Conservation (phyloP, 2,329 filamentous ascomycete genomes). For the Decorospora gaudefroyi region DNA sequence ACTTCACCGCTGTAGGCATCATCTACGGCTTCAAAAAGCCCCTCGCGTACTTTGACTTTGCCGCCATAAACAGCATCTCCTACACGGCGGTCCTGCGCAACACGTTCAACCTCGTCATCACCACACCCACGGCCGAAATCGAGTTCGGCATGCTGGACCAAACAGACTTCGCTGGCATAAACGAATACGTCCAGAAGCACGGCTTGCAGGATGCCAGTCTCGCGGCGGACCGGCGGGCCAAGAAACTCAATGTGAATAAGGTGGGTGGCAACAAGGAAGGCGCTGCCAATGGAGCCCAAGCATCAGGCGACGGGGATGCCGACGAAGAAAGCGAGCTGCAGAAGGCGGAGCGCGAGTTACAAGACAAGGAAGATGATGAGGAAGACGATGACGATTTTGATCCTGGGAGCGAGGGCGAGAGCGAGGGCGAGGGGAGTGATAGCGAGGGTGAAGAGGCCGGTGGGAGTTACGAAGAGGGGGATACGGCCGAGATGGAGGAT, state of each 20-base stretch:
- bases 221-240: slow-evolving; percentile 63
- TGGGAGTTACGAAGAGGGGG: slow-evolving; percentile 41
- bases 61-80: slow-evolving; percentile 61
- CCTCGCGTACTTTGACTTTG: slow-evolving; percentile 64
- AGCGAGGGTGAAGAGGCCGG: slow-evolving; percentile 43
- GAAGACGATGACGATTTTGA: slow-evolving; percentile 52
- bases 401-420: slow-evolving; percentile 49
- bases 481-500: slow-evolving; percentile 23
- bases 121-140: slow-evolving; percentile 58
- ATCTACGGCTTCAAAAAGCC: slow-evolving; percentile 70
- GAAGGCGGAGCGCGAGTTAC: slow-evolving; percentile 46
- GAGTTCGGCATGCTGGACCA: slow-evolving; percentile 71
- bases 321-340: slow-evolving; percentile 48
- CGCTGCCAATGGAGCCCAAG: slow-evolving; percentile 10
- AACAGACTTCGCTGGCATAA: slow-evolving; percentile 64
- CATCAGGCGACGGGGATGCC: slow-evolving; percentile 22
- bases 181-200: slow-evolving; percentile 65
- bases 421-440: slow-evolving; percentile 46
- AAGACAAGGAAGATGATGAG: slow-evolving; percentile 49
- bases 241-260: slow-evolving; percentile 60
- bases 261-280: slow-evolving; percentile 31
- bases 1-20: slow-evolving; percentile 64
- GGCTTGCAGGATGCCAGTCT: slow-evolving; percentile 66
- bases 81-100: slow-evolving; percentile 68
- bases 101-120: slow-evolving; percentile 68